Base-by-base conservation (phyloP, 1,284 basidiomycete genomes). In the Trichosporon ovoides region DNA sequence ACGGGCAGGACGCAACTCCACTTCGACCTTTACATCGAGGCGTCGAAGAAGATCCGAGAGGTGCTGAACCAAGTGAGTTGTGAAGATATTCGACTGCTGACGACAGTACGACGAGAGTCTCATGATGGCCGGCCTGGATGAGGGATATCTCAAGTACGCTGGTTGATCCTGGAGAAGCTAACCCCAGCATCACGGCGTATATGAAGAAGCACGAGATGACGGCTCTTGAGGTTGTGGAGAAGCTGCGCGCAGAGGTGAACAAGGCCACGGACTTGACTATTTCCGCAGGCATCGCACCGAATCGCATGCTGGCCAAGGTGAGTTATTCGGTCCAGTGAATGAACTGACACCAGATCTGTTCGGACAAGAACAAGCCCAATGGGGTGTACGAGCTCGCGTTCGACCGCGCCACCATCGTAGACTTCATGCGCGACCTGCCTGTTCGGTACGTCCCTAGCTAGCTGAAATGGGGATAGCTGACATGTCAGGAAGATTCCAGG, bases 331-430 rank as follows among this genome's bases (percentile, higher is more conserved):
- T 3, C 60, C 55, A n/a, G n/a, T n/a, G n/a, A 74, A 60, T 16
- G 14, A 18, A 19, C 49, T 61, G 24, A 63, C 38, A 16, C 34
- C 70, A 94, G 88, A 95, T 96, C 56, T 93, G 89, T 71, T 95
- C 91, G 40, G 93, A 97, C 74, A 89, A 87, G 85, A 96, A 96
- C 76, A 97, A 97, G 77, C 93, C 93, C 0, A 90, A 96, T 70
- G 93, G 92, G 1, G 90, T 94, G 73, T 96, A 84, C 67, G 83
- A 84, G 66, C 82, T 95, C 35, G 78, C 84, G 3, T 89, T 87
- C 69, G 81, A 87, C 48, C 74, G 81, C 1, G 74, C 84, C 20
- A 80, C 82, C 1, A 86, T 95, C 65, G 81, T 82, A 40, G 77
- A 77, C 0, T 97, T 96, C 76, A 74, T 77, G 72, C 60, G 72